These are phyloP conservation scores for Geranium rotundifolium DNA, from an alignment of 345 rosid species.

Conservation along the genomic window DNA sequence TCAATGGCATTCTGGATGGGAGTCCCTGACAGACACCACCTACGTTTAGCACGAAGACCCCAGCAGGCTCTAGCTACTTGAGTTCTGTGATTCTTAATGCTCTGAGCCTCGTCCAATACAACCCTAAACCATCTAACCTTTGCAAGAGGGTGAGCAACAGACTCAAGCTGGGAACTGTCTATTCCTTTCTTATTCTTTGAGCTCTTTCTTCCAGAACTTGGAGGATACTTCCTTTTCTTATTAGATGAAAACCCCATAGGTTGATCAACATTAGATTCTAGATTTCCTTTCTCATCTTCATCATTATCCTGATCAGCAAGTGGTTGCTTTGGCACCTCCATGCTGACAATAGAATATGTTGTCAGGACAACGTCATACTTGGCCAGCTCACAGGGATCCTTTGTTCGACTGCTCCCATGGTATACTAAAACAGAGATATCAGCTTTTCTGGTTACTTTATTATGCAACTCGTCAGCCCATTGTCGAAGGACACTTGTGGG, in stretches of 20 bases:
- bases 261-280: constrained; percentile 29
- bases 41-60: constrained; percentile 95
- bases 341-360: constrained; percentile 87
- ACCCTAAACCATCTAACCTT: constrained; percentile 94
- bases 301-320: constrained; percentile 34
- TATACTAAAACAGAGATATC: constrained; percentile 71
- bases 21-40: constrained; percentile 99
- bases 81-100: constrained; percentile 91
- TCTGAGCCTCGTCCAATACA: constrained; percentile 95
- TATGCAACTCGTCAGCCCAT: constrained; percentile 79
- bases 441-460: constrained; percentile 61
- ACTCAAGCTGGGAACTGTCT: constrained; percentile 32
- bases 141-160: constrained; percentile 68
- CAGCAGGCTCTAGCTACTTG: constrained; percentile 98
- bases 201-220: constrained; percentile 36
- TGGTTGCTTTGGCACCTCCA: constrained; percentile 95
- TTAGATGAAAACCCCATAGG: constrained; percentile 23
- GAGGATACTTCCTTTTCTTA: constrained; percentile 50
- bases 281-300: constrained; percentile 44
- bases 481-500: constrained; percentile 96
- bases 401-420: constrained; percentile 85
- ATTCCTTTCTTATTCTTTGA: constrained; percentile 43
- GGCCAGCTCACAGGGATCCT: constrained; percentile 67
- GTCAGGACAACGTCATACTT: constrained; percentile 93
- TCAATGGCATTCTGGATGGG: constrained; percentile 96